Percentiles rank a stretch among this genome's conserved stretches.
Evolutionary conservation across 805 yeast genomes (phyloP).

Genomic region (Candida saitoana): DNA sequence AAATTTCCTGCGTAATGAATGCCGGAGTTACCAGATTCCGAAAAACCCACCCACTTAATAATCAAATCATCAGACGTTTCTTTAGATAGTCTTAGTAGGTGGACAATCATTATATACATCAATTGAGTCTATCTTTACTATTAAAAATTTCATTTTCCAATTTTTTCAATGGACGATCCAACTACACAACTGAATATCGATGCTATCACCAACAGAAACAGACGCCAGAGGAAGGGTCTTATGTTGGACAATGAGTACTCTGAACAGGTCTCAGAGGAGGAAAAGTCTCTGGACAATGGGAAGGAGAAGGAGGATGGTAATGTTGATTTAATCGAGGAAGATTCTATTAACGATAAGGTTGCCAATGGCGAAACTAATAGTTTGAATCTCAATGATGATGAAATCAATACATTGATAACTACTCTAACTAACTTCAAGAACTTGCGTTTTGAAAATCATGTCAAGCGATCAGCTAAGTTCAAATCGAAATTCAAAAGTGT

Average conservation of each 20-base stretch:
- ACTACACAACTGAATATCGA: conserved; percentile 14
- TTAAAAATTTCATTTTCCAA: too few relatives aligned
- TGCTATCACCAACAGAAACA: conserved; percentile 15
- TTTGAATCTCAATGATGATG: not conserved
- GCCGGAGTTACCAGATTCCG: too few relatives aligned
- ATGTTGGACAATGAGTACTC: conserved; percentile 16
- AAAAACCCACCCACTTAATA: too few relatives aligned
- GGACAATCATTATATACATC: too few relatives aligned
- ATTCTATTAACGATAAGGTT: not conserved
- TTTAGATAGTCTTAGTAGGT: too few relatives aligned
- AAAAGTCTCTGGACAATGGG: not conserved
- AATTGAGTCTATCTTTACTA: too few relatives aligned
- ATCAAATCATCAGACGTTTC: too few relatives aligned
- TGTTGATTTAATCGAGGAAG: not conserved
- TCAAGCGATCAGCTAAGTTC: not conserved
- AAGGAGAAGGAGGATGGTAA: not conserved
- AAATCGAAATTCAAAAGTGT: not conserved
- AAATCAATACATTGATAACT: not conserved
- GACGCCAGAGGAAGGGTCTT: conserved; percentile 16
- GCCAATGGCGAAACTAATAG: not conserved
- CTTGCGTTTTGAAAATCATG: not conserved
- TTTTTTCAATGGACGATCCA: not conserved
- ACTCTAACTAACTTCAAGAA: not conserved
- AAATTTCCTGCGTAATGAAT: too few relatives aligned
- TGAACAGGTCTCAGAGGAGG: conserved; percentile 1